Evolutionary conservation across 176 grass and related monocot species (phyloP).

Genomic region (Pharus latifolius): DNA sequence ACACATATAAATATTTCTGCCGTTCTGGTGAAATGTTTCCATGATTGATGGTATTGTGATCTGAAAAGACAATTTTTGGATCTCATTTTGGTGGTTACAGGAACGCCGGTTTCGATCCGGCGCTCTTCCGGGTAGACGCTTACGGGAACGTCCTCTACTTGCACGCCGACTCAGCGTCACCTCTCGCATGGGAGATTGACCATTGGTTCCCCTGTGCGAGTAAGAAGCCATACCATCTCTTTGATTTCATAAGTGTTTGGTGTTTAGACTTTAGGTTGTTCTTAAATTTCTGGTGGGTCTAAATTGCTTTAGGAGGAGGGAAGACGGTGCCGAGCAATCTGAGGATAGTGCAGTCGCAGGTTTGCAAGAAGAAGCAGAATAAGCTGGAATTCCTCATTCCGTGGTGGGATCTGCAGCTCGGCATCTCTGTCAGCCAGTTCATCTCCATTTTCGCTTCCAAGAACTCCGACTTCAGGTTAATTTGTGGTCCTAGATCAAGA

Average conservation of each 20-base stretch:
- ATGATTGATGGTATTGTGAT: no score
- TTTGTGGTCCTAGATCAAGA: background rate
- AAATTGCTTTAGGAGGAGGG: constrained; percentile 51
- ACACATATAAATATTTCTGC: background rate
- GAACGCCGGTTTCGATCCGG: constrained; percentile 94
- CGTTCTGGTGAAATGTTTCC: background rate
- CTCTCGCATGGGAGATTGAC: constrained; percentile 81
- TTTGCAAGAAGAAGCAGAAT: constrained; percentile 62
- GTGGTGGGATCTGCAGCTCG: constrained; percentile 97
- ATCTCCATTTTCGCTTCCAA: constrained; percentile 72
- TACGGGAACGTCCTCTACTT: constrained; percentile 93
- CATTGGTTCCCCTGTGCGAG: constrained; percentile 86
- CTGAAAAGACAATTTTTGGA: background rate
- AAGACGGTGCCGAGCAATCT: constrained; percentile 83
- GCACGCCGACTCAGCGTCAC: constrained; percentile 71
- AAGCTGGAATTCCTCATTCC: constrained; percentile 84
- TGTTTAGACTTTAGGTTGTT: background rate
- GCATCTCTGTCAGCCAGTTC: constrained; percentile 86
- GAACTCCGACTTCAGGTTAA: constrained; percentile 70
- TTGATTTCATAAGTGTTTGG: background rate
- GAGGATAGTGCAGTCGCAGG: constrained; percentile 73
- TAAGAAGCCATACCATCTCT: constrained; percentile 20
- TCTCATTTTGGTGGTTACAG: constrained; percentile 12
- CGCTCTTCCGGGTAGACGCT: constrained; percentile 73
- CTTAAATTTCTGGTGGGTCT: background rate